Conservation (phyloP, 305 asterid genomes). For the Solanum chacoense region DNA sequence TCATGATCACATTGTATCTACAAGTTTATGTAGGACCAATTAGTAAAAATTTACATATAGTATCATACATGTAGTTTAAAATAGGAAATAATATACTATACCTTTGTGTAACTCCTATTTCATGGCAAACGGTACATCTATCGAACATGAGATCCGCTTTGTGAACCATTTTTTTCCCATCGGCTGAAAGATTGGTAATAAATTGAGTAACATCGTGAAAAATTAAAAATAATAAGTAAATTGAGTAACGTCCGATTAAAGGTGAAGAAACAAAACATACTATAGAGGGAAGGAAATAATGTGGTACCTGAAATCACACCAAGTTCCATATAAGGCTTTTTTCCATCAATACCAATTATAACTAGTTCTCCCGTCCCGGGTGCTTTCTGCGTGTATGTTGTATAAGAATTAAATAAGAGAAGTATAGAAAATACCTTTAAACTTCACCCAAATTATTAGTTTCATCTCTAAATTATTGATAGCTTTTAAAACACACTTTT, state of each 20-base stretch:
- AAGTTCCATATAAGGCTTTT: conserved; percentile 43
- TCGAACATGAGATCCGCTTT: conserved; percentile 41
- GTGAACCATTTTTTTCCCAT: conserved; percentile 38
- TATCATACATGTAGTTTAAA: neutral
- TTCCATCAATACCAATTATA: conserved; percentile 34
- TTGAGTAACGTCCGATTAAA: neutral
- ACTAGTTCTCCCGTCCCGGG: conserved; percentile 59
- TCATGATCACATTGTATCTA: conserved; percentile 64
- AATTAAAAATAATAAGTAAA: neutral
- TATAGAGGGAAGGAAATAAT: neutral
- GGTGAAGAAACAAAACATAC: neutral
- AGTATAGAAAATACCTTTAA: neutral
- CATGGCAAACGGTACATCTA: conserved; percentile 52
- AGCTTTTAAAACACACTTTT: neutral
- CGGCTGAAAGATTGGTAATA: conserved; percentile 19
- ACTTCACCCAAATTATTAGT: no score
- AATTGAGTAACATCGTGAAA: neutral
- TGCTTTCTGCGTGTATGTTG: conserved; percentile 27
- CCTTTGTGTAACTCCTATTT: conserved; percentile 50
- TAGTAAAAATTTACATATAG: neutral
- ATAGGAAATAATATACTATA: neutral
- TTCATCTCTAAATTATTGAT: no score
- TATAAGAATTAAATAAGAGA: neutral
- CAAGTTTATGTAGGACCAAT: neutral
- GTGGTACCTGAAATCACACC: conserved; percentile 48